phyloP scores from a whole-genome alignment of 768 basidiomycete species.

The Mycena crocata region DNA sequence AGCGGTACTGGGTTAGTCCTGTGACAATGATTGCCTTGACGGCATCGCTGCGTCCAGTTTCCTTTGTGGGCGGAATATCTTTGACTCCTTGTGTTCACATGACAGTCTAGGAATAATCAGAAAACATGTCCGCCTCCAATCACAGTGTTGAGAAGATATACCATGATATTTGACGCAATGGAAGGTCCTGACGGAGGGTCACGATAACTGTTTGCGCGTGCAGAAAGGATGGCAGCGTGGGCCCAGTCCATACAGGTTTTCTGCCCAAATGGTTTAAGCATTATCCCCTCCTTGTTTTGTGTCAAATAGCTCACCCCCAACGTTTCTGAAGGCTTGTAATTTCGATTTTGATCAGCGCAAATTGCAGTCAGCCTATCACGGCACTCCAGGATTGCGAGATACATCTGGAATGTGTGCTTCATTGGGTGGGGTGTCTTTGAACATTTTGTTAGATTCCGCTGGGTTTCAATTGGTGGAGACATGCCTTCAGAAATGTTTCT shows the following conservation, averaged over 20 bases:
- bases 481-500: neutral
- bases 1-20: too few species aligned
- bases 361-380: neutral
- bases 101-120: neutral
- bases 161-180: neutral
- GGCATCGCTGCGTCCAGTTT: slow-evolving; percentile 1
- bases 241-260: slow-evolving; percentile 7
- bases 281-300: neutral
- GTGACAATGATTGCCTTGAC: neutral
- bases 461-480: neutral
- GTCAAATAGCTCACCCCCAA: too few species aligned
- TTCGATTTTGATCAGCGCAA: neutral
- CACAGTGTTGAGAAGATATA: neutral
- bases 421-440: slow-evolving; percentile 1
- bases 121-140: too few species aligned
- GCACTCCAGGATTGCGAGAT: neutral
- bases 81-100: neutral
- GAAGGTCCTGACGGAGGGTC: neutral
- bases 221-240: neutral
- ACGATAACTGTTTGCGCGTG: neutral
- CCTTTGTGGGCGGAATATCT: neutral
- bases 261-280: neutral
- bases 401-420: neutral
- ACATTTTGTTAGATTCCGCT: neutral
- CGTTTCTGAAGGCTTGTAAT: neutral